Conservation (phyloP, 495 filamentous ascomycete genomes). For the Elaphomyces granulatus region DNA sequence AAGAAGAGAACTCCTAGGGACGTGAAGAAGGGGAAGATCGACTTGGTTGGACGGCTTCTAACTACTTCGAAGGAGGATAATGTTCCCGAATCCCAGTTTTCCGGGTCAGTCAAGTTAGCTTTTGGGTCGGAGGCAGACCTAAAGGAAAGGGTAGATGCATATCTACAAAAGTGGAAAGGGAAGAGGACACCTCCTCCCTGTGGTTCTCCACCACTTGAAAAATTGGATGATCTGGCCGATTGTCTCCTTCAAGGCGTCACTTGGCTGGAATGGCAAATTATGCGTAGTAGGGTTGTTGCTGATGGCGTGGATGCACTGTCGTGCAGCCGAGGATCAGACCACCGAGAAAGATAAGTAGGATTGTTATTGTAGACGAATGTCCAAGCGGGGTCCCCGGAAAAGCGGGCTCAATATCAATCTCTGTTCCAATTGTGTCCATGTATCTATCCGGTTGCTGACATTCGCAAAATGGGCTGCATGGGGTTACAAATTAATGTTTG, state of each 20-base stretch:
- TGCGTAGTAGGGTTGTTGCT: conserved; percentile 34
- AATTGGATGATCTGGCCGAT: conserved; percentile 88
- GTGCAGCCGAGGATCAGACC: background rate
- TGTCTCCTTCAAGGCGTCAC: conserved; percentile 74
- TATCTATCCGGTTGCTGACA: no score
- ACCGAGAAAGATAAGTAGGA: conserved; percentile 2
- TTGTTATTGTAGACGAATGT: no score
- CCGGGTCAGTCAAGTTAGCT: conserved; percentile 5
- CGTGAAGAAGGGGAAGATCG: conserved; percentile 51
- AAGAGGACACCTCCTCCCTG: conserved; percentile 9
- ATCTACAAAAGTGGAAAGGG: conserved; percentile 29
- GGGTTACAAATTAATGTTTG: no score
- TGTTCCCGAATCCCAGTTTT: background rate
- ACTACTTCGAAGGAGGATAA: conserved; percentile 5
- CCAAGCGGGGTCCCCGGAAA: no score
- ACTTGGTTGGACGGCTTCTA: conserved; percentile 44
- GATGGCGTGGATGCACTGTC: conserved; percentile 13
- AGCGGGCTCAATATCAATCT: no score
- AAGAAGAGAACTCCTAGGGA: conserved; percentile 16
- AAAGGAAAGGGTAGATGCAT: conserved; percentile 26
- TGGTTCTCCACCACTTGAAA: conserved; percentile 23
- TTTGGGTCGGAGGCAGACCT: conserved; percentile 24
- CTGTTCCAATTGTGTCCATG: no score
- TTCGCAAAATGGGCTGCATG: no score
- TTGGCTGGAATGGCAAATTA: conserved; percentile 73